Percentiles rank a stretch among this genome's conserved stretches.
Evolutionary conservation across 2,329 filamentous ascomycete species (phyloP).

Genomic region (Phialemonium atrogriseum): DNA sequence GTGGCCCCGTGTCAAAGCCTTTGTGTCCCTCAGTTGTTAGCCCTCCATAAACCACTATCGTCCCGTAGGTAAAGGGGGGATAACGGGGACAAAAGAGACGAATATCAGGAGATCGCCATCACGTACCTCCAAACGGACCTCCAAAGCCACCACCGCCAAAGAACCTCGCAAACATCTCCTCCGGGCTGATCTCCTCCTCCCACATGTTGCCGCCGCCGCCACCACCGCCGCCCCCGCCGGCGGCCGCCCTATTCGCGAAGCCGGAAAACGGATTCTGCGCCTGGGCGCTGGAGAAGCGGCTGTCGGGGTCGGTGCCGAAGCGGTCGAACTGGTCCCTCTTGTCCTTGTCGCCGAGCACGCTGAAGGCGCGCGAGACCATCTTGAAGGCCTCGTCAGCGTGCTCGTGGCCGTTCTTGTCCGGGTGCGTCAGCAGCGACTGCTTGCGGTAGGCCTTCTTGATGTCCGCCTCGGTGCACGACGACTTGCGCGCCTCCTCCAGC

Average conservation of each 20-base stretch:
- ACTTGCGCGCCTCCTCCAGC: constrained; percentile 47
- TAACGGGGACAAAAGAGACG: background rate
- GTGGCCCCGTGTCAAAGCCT: constrained; percentile 69
- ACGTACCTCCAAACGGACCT: constrained; percentile 40
- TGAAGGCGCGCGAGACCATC: constrained; percentile 90
- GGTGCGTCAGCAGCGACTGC: constrained; percentile 87
- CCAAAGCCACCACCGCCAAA: constrained; percentile 76
- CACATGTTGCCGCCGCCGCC: constrained; percentile 51
- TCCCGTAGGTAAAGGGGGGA: too few relatives aligned
- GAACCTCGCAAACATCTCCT: constrained; percentile 95
- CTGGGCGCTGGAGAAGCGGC: constrained; percentile 62
- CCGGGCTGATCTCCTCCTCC: constrained; percentile 88
- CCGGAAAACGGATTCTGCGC: constrained; percentile 56
- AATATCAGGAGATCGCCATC: constrained; percentile 11
- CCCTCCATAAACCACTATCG: too few relatives aligned
- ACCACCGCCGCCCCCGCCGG: constrained; percentile 25
- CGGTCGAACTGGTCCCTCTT: constrained; percentile 85
- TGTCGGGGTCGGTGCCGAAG: constrained; percentile 88
- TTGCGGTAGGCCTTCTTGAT: constrained; percentile 98
- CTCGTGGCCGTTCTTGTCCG: constrained; percentile 96
- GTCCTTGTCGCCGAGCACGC: constrained; percentile 84
- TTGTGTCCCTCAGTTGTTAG: constrained; percentile 1
- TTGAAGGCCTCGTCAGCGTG: constrained; percentile 98
- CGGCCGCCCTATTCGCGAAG: constrained; percentile 39
- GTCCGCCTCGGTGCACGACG: constrained; percentile 68